Base-by-base conservation (phyloP, 1,284 basidiomycete species). In the Pseudozyma sp. region DNA sequence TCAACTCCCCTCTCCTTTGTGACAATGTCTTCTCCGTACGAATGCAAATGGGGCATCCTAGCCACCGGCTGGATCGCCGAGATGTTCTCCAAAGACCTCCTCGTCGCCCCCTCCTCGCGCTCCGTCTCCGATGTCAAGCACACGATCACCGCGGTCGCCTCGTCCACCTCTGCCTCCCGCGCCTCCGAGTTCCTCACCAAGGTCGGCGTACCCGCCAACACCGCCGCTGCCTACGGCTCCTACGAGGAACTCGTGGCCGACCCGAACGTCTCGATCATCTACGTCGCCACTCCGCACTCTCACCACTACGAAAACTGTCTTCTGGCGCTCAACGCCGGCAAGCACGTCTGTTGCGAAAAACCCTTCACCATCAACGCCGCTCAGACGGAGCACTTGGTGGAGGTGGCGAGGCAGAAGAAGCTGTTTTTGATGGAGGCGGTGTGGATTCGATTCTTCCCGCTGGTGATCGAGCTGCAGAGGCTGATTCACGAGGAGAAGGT, bases 261-360 rank as follows among this genome's bases (percentile, higher is more conserved):
- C 81, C 86, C 87, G 68, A 90, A 91, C 44, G 66, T 88, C 71
- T 75, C 87, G 50, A 85, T 72, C 43, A 50, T 70, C 39, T 66
- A 88, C 63, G 29, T 81, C 89, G 92, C 92, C 24, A 94, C 94
- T 1, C 94, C 94, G 5, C 93, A 96, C 83, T 92, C 92, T 0
- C 87, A 88, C 67, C 94, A 97, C 86, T 93, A 93, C 82, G 86
- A 87, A 62, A 92, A 93, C 78, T 89, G 92, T 1, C 87, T 91
- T 70, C 90, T 89, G 52, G 91, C 92, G 8, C 88, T 95, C 66
- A 88, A 89, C 58, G 91, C 91, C 1, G 90, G 90, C 53, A 97
- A 95, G 85, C 89, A 94, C 84, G 91, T 96, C 19, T 89, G 63
- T 39, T 80, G 79, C 35, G 80, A 81, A 42, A 88, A 88, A 77